Evolutionary conservation across 345 rosid genomes (phyloP).

Genomic region (Ceriops zippeliana): DNA sequence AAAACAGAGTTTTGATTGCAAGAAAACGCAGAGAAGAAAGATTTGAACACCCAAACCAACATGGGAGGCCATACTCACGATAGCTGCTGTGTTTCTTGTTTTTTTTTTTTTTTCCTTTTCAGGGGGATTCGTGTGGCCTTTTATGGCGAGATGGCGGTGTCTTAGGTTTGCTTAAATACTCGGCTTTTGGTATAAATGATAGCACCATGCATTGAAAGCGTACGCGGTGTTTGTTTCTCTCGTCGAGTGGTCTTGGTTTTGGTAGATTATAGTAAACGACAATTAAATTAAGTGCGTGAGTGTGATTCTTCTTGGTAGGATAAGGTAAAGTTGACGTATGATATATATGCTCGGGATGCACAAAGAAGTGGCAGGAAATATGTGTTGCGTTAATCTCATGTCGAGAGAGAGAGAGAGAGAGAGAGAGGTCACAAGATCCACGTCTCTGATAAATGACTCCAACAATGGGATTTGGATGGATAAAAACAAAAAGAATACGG

Average conservation of each 20-base stretch:
- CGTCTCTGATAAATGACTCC: too few relatives aligned
- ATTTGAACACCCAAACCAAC: conserved; percentile 2
- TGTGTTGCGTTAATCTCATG: too few relatives aligned
- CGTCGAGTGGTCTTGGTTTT: not conserved
- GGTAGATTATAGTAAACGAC: not conserved
- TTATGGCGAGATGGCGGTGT: too few relatives aligned
- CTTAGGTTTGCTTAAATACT: conserved; percentile 2
- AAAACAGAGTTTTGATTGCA: conserved; percentile 22
- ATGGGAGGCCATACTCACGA: conserved; percentile 14
- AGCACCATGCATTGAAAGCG: not conserved
- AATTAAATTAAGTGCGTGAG: not conserved
- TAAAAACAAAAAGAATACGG: too few relatives aligned
- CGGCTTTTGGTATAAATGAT: not conserved
- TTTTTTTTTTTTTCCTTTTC: not conserved
- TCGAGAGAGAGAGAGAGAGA: too few relatives aligned
- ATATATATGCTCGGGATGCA: too few relatives aligned
- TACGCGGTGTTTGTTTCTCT: not conserved
- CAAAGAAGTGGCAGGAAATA: too few relatives aligned
- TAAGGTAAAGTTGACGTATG: not conserved
- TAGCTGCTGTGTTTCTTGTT: not conserved
- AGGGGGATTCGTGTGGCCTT: too few relatives aligned
- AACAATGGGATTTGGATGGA: too few relatives aligned
- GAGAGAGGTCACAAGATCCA: too few relatives aligned
- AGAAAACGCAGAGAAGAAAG: conserved; percentile 34
- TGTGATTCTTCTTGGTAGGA: not conserved